Evolutionary conservation across 176 grass and related monocot genomes (phyloP).

Genomic region (Otatea glauca): DNA sequence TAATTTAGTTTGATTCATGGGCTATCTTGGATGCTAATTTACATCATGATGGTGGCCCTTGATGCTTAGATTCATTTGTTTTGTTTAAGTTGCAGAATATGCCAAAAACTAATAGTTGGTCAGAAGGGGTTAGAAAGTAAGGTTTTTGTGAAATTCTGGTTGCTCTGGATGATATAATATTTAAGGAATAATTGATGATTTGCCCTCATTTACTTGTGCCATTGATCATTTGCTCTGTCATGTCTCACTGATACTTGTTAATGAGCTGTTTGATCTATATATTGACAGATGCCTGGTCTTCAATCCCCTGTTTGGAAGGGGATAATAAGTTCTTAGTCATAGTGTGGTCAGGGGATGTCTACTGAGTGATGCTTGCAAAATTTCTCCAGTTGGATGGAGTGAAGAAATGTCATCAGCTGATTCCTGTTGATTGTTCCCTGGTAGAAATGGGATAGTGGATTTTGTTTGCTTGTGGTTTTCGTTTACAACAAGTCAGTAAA

Average conservation of each 20-base stretch:
- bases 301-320: background rate
- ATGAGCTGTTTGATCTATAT: background rate
- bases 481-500: background rate
- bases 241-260: constrained; percentile 9
- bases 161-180: constrained; percentile 5
- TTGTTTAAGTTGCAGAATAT: constrained; percentile 2
- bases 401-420: background rate
- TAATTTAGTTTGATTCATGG: background rate
- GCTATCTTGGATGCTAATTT: background rate
- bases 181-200: no score
- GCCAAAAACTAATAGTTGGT: background rate
- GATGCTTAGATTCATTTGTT: constrained; percentile 23
- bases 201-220: no score
- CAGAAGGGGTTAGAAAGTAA: background rate
- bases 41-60: background rate
- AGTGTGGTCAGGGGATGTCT: background rate
- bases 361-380: background rate
- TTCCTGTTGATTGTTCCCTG: background rate
- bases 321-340: background rate
- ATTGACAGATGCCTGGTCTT: background rate
- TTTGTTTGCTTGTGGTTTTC: background rate
- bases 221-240: no score
- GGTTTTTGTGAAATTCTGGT: constrained; percentile 17
- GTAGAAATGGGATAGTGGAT: background rate
- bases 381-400: background rate